These are phyloP conservation scores for Nemania sp. DNA, from an alignment of 2,329 filamentous ascomycete species.

Conservation along the genomic window DNA sequence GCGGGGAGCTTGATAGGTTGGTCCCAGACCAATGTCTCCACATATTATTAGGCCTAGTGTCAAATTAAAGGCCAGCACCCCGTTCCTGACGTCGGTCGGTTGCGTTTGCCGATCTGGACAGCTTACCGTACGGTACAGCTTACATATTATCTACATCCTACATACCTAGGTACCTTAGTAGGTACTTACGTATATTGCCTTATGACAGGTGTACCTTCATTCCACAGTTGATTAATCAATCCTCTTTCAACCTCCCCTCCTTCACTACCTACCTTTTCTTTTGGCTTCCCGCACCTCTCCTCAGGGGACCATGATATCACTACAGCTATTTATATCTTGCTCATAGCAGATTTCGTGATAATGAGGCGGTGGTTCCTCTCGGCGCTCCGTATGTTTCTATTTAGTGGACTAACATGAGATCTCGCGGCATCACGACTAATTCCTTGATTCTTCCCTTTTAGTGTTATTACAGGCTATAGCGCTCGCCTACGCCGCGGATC, in stretches of 20 bases:
- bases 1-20: background rate
- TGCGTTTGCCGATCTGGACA: slow-evolving; percentile 49
- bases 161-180: too few species aligned
- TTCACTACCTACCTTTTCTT: slow-evolving; percentile 23
- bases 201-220: slow-evolving; percentile 2
- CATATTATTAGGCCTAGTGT: background rate
- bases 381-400: slow-evolving; percentile 47
- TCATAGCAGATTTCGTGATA: slow-evolving; percentile 48
- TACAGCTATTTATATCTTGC: slow-evolving; percentile 46
- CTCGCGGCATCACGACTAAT: slow-evolving; percentile 26
- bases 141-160: slow-evolving; percentile 2
- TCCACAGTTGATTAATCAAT: too few species aligned
- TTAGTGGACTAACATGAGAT: slow-evolving; percentile 16
- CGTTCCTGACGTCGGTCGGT: slow-evolving; percentile 38
- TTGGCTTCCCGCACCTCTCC: slow-evolving; percentile 33
- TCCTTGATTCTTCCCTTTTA: slow-evolving; percentile 21
- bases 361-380: slow-evolving; percentile 52
- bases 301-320: slow-evolving; percentile 49
- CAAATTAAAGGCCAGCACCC: slow-evolving; percentile 17
- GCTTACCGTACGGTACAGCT: too few species aligned
- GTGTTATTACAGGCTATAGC: slow-evolving; percentile 51
- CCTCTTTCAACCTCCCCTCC: slow-evolving; percentile 8
- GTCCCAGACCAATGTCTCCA: slow-evolving; percentile 9
- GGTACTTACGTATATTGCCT: slow-evolving; percentile 7
- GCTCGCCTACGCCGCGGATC: slow-evolving; percentile 45